phyloP scores from a whole-genome alignment of 768 basidiomycete species.

The Leccinum rimulosum region DNA sequence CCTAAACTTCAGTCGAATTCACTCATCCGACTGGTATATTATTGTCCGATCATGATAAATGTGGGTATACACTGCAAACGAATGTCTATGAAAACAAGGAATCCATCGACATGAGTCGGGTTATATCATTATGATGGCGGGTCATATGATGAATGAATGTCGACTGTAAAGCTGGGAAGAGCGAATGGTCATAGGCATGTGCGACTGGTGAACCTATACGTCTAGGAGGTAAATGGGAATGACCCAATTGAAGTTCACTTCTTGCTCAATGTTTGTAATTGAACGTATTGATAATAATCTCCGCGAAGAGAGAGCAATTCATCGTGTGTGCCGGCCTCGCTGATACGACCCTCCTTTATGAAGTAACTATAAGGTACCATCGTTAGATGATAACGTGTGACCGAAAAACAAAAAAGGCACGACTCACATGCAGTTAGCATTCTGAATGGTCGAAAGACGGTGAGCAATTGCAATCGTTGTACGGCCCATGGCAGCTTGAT shows the following conservation, averaged over 20 bases:
- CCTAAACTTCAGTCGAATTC: too few relatives aligned
- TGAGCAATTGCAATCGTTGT: constrained; percentile 97
- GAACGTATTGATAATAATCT: constrained; percentile 85
- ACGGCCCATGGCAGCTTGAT: constrained; percentile 87
- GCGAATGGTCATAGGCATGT: too few relatives aligned
- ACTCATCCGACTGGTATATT: too few relatives aligned
- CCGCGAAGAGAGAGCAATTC: constrained; percentile 65
- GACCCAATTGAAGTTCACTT: neutral
- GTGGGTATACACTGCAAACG: too few relatives aligned
- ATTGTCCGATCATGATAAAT: too few relatives aligned
- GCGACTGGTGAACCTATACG: too few relatives aligned
- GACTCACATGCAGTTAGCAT: constrained; percentile 82
- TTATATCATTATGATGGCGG: too few relatives aligned
- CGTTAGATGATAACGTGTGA: neutral
- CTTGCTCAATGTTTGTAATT: constrained; percentile 72
- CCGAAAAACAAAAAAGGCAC: neutral
- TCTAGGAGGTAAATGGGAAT: too few relatives aligned
- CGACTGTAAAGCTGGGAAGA: too few relatives aligned
- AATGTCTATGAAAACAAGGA: too few relatives aligned
- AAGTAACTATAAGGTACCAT: constrained; percentile 58
- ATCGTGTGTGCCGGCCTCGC: constrained; percentile 87
- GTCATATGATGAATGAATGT: too few relatives aligned
- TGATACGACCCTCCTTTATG: constrained; percentile 82
- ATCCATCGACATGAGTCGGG: too few relatives aligned
- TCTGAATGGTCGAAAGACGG: constrained; percentile 89